Conservation (phyloP, 1,139 yeast genomes). For the Candida tropicalis region DNA sequence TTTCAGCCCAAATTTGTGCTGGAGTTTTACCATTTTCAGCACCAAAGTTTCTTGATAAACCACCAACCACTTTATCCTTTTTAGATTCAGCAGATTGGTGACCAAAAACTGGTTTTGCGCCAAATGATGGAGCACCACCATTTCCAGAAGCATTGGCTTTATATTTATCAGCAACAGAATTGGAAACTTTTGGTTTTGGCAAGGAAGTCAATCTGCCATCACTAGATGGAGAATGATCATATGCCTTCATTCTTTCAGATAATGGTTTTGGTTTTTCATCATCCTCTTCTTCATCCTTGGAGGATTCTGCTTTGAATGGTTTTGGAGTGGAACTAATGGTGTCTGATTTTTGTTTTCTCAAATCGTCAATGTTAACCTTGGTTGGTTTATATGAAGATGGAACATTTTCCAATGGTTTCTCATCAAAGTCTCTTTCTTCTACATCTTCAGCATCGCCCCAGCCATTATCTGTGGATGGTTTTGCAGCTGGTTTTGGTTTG, state of each 20-base stretch:
- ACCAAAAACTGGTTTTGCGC: conserved; percentile 54
- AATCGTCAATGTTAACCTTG: conserved; percentile 45
- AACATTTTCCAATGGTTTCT: conserved; percentile 60
- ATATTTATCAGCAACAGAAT: conserved; percentile 57
- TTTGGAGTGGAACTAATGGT: conserved; percentile 48
- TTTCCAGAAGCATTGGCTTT: conserved; percentile 31
- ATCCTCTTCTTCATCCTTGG: conserved; percentile 30
- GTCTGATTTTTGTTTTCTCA: conserved; percentile 50
- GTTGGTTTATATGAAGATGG: conserved; percentile 76
- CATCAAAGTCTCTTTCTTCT: conserved; percentile 67
- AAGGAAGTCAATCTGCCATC: conserved; percentile 57
- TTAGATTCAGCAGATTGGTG: conserved; percentile 28
- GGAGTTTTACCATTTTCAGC: conserved; percentile 85
- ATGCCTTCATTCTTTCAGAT: conserved; percentile 45
- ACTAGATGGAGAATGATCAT: conserved; percentile 22
- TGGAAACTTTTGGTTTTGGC: conserved; percentile 64
- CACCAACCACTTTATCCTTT: conserved; percentile 58
- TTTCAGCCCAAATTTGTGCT: conserved; percentile 95
- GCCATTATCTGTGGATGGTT: conserved; percentile 56
- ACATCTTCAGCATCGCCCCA: conserved; percentile 69
- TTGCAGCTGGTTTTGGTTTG: conserved; percentile 16
- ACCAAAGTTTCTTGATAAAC: conserved; percentile 69
- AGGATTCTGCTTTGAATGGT: conserved; percentile 20
- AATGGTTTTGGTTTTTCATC: conserved; percentile 39
- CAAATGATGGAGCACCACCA: conserved; percentile 44